Conservation (phyloP, 208 protist species). For the Porcisia hertigi region DNA sequence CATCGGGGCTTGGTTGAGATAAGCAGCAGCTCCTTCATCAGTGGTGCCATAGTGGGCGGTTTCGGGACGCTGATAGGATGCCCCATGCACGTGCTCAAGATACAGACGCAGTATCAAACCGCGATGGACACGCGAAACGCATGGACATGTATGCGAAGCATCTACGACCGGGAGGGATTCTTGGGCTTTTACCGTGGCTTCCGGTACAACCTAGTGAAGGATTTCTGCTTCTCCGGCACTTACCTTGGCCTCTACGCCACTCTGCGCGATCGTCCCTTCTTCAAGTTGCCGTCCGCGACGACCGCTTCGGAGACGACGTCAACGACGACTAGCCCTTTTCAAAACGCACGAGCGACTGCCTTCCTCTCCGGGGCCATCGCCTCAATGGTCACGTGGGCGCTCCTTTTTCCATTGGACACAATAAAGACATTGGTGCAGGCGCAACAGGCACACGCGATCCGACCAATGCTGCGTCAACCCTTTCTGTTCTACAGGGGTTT, state of each 20-base stretch:
- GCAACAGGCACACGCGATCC: constrained; percentile 34
- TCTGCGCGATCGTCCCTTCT: constrained; percentile 18
- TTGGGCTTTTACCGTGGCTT: constrained; percentile 83
- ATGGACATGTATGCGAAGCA: constrained; percentile 70
- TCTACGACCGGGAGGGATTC: constrained; percentile 59
- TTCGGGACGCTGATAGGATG: constrained; percentile 87
- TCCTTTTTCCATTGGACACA: constrained; percentile 87
- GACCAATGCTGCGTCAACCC: constrained; percentile 27
- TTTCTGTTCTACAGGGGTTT: constrained; percentile 64
- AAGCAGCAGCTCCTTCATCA: constrained; percentile 52
- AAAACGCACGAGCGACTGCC: constrained; percentile 24
- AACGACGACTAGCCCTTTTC: neutral
- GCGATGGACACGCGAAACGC: constrained; percentile 54
- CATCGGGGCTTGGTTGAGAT: constrained; percentile 22
- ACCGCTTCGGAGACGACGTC: neutral
- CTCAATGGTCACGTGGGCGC: constrained; percentile 71
- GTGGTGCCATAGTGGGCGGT: constrained; percentile 77
- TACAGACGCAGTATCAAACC: constrained; percentile 82
- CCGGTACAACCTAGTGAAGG: constrained; percentile 69
- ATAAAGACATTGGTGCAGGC: constrained; percentile 86
- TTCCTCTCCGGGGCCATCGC: constrained; percentile 65
- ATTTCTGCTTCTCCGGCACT: constrained; percentile 69
- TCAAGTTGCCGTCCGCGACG: neutral
- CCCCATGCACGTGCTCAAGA: constrained; percentile 89
- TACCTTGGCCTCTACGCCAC: constrained; percentile 83